Evolutionary conservation across 2,329 filamentous ascomycete species (phyloP), one percentile per base, ranked within the genome.

Genomic region (Teratosphaeria nubilosa): DNA sequence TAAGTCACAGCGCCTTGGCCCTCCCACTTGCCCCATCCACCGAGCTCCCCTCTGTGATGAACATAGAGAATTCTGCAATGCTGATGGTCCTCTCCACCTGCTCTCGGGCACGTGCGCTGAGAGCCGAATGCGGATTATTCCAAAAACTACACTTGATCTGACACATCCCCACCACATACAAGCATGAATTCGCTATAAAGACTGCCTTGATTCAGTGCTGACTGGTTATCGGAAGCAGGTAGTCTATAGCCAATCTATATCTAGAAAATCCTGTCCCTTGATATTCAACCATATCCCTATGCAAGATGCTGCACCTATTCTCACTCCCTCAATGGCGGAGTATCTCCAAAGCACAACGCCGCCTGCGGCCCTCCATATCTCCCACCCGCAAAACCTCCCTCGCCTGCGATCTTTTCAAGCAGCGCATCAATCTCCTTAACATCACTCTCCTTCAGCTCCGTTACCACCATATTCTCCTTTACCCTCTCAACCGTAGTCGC

Each of bases 341-440:
- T 68, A 56, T 68, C 60, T 10, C 70, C 70, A 60, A 67, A 70
- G 34, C 57, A 55, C 24, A 71, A 37, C 14, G 57, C 56, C 3
- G 63, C 60, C 24, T 56, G 31, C 7, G 45, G 58, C 11, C 58
- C 67, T 1, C 60, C 63, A 60, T 80, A 79, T 57, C 77, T 68
- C 3, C 61, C 72, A 31, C 78, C 78, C 11, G 68, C 63, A 34
- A 78, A 67, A 2, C 61, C 72, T 31, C 78, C 78, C 9, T 68
- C 63, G 31, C 78, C 66, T 52, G 74, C 68, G 45, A 78, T 70
- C 56, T 74, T 75, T 61, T 77, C 76, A 60, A 82, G 60, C 58
- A 84, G 76, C 20, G 74, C 72, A 48, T 79, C 76, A 56, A 84
- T 74, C 64, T 79, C 78, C 51, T 76, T 75, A 70, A 82, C 63